These are phyloP conservation scores for Xylaria sp. DNA, from an alignment of 2,329 filamentous ascomycete species.

Conservation along the genomic window DNA sequence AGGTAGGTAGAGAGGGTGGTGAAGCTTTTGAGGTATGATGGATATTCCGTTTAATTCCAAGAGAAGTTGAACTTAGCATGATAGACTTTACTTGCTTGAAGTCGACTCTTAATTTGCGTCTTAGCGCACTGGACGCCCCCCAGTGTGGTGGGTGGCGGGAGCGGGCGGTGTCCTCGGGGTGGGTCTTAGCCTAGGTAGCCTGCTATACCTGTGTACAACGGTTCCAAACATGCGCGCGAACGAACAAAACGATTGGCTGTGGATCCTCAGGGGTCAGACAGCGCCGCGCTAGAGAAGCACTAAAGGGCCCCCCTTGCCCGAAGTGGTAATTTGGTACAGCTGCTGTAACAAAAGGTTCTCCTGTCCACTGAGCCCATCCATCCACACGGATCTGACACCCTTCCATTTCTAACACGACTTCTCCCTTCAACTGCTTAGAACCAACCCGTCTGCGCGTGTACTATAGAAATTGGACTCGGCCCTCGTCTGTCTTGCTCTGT, in stretches of 20 bases:
- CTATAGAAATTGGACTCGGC: constrained; percentile 2
- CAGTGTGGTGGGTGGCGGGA: constrained; percentile 18
- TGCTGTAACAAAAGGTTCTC: constrained; percentile 35
- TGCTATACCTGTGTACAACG: neutral
- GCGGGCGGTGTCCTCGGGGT: constrained; percentile 14
- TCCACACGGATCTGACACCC: constrained; percentile 23
- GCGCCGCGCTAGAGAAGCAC: constrained; percentile 4
- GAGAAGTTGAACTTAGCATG: no score
- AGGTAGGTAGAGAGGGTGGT: neutral
- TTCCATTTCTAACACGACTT: constrained; percentile 10
- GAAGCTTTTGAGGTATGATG: neutral
- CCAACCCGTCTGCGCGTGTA: neutral
- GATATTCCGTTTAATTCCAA: neutral
- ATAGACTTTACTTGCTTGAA: no score
- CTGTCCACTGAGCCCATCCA: constrained; percentile 10
- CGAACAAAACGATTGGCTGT: constrained; percentile 21
- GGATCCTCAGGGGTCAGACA: constrained; percentile 32
- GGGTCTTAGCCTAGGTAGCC: neutral
- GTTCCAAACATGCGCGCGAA: neutral
- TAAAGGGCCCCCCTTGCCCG: constrained; percentile 20
- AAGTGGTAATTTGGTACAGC: constrained; percentile 22
- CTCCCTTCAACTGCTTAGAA: constrained; percentile 15
- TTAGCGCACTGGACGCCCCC: neutral
- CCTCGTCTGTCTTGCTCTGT: constrained; percentile 7
- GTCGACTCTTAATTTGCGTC: constrained; percentile 9